Percentiles rank a stretch among this genome's conserved stretches.
Conservation (phyloP, 768 basidiomycete genomes). For the Boletellus ananiceps region DNA sequence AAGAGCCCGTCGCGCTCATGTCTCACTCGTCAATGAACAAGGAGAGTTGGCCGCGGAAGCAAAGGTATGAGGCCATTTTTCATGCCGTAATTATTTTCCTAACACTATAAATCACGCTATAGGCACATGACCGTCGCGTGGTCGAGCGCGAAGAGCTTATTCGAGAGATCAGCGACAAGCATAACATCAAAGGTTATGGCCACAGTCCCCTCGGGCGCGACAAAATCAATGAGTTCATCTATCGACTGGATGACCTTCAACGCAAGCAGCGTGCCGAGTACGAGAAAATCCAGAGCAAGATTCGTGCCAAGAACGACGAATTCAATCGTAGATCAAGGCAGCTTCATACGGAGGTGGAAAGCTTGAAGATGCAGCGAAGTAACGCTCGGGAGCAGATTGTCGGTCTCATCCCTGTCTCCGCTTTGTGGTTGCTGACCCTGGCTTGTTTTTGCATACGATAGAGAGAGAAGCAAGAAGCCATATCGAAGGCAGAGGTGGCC, state of each 20-base stretch:
- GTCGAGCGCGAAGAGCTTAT: conserved; percentile 70
- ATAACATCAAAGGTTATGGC: conserved; percentile 72
- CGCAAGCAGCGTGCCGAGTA: conserved; percentile 58
- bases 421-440: not conserved
- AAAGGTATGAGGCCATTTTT: conserved; percentile 41
- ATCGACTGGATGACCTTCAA: conserved; percentile 59
- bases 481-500: conserved; percentile 47
- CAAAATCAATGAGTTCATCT: conserved; percentile 69
- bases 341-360: conserved; percentile 52
- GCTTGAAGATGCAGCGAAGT: conserved; percentile 49
- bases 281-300: conserved; percentile 66
- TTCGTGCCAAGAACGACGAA: conserved; percentile 53
- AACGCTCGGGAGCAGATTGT: conserved; percentile 58
- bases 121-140: conserved; percentile 75
- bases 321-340: conserved; percentile 56
- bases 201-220: conserved; percentile 64
- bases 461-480: conserved; percentile 48
- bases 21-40: conserved; percentile 52
- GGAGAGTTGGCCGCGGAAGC: conserved; percentile 72
- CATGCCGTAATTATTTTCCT: not conserved
- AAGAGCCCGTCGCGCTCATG: conserved; percentile 47
- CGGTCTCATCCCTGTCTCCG: conserved; percentile 14
- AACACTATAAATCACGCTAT: not conserved
- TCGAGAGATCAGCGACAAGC: conserved; percentile 59
- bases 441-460: conserved; percentile 21